These are phyloP conservation scores for Sphagnum tenellum DNA, from an alignment of 225 moss, liverwort and hornwort genomes.

Conservation along the genomic window DNA sequence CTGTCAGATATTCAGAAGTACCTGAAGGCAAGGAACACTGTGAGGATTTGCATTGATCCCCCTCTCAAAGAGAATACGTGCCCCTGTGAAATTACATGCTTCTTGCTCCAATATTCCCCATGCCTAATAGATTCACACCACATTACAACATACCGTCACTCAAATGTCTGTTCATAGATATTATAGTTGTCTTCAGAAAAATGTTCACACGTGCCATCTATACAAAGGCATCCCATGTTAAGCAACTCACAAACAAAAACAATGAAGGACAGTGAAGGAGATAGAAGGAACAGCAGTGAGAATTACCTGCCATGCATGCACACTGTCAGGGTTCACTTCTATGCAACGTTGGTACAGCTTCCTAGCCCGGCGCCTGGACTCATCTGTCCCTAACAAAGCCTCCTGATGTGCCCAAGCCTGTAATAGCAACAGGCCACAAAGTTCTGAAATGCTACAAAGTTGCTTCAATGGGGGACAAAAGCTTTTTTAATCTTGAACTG, in stretches of 20 bases:
- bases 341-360: constrained; percentile 69
- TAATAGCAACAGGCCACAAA: neutral
- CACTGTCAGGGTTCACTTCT: constrained; percentile 50
- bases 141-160: neutral
- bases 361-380: constrained; percentile 44
- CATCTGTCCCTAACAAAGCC: constrained; percentile 43
- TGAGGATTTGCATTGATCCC: constrained; percentile 49
- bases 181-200: too few relatives aligned
- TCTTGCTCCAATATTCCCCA: constrained; percentile 78
- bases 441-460: too few relatives aligned
- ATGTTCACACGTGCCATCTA: neutral
- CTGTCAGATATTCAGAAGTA: constrained; percentile 6
- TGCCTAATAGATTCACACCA: constrained; percentile 21
- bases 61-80: constrained; percentile 59
- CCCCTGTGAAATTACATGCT: constrained; percentile 50
- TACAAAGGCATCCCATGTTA: neutral
- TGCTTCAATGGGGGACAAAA: too few relatives aligned
- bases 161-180: too few relatives aligned
- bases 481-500: too few relatives aligned
- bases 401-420: constrained; percentile 95
- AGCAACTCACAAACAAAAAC: neutral
- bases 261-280: neutral
- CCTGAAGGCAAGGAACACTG: constrained; percentile 80
- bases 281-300: neutral
- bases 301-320: constrained; percentile 86